Base-by-base conservation (phyloP, 192 early-diverging fungal genomes). In the Coemansia brasiliensis region DNA sequence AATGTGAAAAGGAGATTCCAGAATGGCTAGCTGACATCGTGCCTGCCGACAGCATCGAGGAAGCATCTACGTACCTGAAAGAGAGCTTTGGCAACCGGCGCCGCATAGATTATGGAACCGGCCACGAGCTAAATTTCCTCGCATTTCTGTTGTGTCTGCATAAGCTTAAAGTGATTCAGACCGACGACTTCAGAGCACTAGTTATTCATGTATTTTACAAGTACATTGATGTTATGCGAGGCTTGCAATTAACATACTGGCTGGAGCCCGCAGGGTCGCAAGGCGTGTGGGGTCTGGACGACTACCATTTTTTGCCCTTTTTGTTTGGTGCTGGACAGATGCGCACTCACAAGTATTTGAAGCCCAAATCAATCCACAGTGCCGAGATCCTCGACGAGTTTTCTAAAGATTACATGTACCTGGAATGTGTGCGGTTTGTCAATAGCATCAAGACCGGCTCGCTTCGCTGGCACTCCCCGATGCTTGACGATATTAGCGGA, bases 271-370 rank as follows among this genome's bases (percentile, higher is more conserved):
- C 96, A 25, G 96, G 96, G 8, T 90, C 88, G 11, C 96, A 98
- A 57, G 96, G 96, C 51, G 96, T 98, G n/a, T 98, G 96, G 96
- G 96, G 96, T 3, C 82, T 98, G 39, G 95, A 98, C 60, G 96
- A 98, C 67, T 96, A 94, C 71, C 95, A 98, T 55, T 97, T 97
- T 59, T 68, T 98, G 67, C 94, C 96, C 6, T 98, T 95, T 67
- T 39, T 94, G 48, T 98, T 95, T 83, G 96, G 94, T 4, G 80
- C 90, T 11, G 85, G 89, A 11, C 94, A 98, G 69, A 80, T 98
- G 32, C 32, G 32, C 32, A 35, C 32, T 2, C 32, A 35, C 32
- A 35, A 35, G 32, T 83, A 95, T 48, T 80, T 98, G 54, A 81
- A 86, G 32, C 96, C 96, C 24, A 97, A 97, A 56, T 93, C 94